A percentile compares a stretch with the other conserved stretches of the same genome.
Evolutionary conservation across 2,329 filamentous ascomycete species (phyloP).

Genomic region (Raffaelea albimanens): DNA sequence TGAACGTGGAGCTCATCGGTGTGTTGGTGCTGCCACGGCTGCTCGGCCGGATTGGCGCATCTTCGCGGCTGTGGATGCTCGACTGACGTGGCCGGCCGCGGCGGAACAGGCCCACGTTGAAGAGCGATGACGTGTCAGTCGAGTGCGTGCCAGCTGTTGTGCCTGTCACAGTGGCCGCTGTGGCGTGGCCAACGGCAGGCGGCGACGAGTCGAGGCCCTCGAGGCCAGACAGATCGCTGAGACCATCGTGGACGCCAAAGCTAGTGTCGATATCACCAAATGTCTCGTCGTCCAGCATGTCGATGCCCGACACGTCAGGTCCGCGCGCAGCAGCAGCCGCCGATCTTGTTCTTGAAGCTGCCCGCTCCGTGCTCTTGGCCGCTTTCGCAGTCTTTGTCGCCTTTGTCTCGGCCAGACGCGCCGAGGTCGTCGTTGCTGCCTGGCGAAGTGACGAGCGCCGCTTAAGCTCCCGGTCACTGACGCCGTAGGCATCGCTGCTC

Average conservation of each 20-base stretch:
- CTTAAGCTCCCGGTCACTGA: slow-evolving; percentile 24
- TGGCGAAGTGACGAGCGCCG: slow-evolving; percentile 13
- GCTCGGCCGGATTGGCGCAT: slow-evolving; percentile 42
- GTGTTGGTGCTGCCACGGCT: slow-evolving; percentile 39
- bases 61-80: slow-evolving; percentile 40
- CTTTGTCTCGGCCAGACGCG: slow-evolving; percentile 1
- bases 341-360: slow-evolving; percentile 11
- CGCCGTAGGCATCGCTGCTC: slow-evolving; percentile 23
- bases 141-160: slow-evolving; percentile 22
- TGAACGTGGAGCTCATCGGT: slow-evolving; percentile 40
- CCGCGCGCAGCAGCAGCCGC: slow-evolving; percentile 8
- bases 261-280: slow-evolving; percentile 31
- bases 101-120: slow-evolving; percentile 37
- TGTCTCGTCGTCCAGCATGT: slow-evolving; percentile 34
- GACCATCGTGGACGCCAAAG: slow-evolving; percentile 24
- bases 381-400: too few relatives aligned
- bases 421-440: slow-evolving; percentile 7
- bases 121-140: slow-evolving; percentile 30
- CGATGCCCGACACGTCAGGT: slow-evolving; percentile 35
- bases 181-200: not conserved
- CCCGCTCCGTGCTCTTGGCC: too few relatives aligned
- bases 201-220: slow-evolving; percentile 9
- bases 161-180: not conserved
- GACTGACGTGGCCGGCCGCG: slow-evolving; percentile 35
- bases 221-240: slow-evolving; percentile 15